These are phyloP conservation scores for Chernovozyma aurita DNA, from an alignment of 1,139 yeast species.

Conservation along the genomic window DNA sequence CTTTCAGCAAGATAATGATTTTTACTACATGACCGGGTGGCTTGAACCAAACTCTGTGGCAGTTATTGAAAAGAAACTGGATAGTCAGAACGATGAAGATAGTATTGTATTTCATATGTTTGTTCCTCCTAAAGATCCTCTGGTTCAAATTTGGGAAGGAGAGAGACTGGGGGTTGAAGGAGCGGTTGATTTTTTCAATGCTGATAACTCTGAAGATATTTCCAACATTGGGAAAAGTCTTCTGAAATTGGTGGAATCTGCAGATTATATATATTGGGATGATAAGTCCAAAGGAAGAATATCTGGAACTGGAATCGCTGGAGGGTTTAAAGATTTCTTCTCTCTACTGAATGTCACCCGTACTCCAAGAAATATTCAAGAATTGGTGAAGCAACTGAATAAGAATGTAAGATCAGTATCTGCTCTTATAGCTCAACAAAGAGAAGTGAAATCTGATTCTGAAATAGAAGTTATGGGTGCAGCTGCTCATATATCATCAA, in stretches of 20 bases:
- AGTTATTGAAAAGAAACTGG: slow-evolving; percentile 57
- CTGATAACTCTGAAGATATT: slow-evolving; percentile 65
- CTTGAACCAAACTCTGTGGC: slow-evolving; percentile 85
- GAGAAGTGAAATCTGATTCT: slow-evolving; percentile 69
- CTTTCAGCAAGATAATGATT: slow-evolving; percentile 88
- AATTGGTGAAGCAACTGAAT: slow-evolving; percentile 18
- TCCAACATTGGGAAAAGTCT: slow-evolving; percentile 40
- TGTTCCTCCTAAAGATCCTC: slow-evolving; percentile 79
- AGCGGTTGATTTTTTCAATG: slow-evolving; percentile 78
- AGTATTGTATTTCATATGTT: slow-evolving; percentile 68
- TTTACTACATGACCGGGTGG: slow-evolving; percentile 88
- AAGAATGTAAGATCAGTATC: slow-evolving; percentile 42
- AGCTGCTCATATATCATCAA: slow-evolving; percentile 78
- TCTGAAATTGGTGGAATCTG: slow-evolving; percentile 40
- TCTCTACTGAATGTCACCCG: slow-evolving; percentile 6
- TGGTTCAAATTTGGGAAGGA: slow-evolving; percentile 92
- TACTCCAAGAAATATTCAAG: slow-evolving; percentile 15
- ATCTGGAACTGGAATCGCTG: slow-evolving; percentile 1
- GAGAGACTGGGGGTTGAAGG: slow-evolving; percentile 83
- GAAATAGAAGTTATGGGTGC: slow-evolving; percentile 77
- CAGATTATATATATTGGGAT: slow-evolving; percentile 47
- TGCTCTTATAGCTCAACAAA: slow-evolving; percentile 48
- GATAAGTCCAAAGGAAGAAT: slow-evolving; percentile 19
- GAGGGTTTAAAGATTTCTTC: slow-evolving; percentile 11
- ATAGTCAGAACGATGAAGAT: slow-evolving; percentile 34